phyloP scores from a whole-genome alignment of 2,329 filamentous ascomycete species.

The Didymella keratinophila region DNA sequence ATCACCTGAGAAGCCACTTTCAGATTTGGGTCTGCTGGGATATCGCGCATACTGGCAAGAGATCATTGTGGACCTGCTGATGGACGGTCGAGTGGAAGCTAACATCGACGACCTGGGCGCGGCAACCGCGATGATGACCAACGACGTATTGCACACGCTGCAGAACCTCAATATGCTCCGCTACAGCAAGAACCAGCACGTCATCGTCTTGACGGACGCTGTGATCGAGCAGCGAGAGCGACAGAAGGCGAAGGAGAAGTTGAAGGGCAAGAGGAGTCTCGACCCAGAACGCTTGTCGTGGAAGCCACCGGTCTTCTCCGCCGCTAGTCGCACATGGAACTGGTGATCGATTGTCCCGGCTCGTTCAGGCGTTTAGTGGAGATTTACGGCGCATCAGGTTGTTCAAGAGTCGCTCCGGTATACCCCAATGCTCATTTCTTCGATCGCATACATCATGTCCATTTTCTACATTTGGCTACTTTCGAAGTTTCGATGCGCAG shows the following conservation, averaged over 20 bases:
- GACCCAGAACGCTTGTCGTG: constrained; percentile 83
- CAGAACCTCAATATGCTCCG: constrained; percentile 94
- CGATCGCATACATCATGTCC: not conserved
- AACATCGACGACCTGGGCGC: constrained; percentile 86
- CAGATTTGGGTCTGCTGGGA: constrained; percentile 88
- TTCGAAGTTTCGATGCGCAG: not conserved
- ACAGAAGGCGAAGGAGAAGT: constrained; percentile 79
- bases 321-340: constrained; percentile 90
- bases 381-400: constrained; percentile 1
- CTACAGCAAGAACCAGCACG: constrained; percentile 95
- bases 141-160: constrained; percentile 93
- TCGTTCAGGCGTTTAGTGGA: not conserved
- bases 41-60: constrained; percentile 99
- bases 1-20: constrained; percentile 94
- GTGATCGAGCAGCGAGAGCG: constrained; percentile 73
- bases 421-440: constrained; percentile 14
- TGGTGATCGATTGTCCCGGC: constrained; percentile 65
- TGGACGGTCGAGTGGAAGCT: constrained; percentile 72
- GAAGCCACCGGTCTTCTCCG: constrained; percentile 96
- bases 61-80: constrained; percentile 85
- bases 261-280: constrained; percentile 79
- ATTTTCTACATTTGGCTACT: not conserved
- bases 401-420: constrained; percentile 7
- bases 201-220: constrained; percentile 88
- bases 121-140: constrained; percentile 91